Evolutionary conservation across 805 yeast species (phyloP), one percentile per base, ranked within the genome.

Genomic region (Hanseniaspora singularis): DNA sequence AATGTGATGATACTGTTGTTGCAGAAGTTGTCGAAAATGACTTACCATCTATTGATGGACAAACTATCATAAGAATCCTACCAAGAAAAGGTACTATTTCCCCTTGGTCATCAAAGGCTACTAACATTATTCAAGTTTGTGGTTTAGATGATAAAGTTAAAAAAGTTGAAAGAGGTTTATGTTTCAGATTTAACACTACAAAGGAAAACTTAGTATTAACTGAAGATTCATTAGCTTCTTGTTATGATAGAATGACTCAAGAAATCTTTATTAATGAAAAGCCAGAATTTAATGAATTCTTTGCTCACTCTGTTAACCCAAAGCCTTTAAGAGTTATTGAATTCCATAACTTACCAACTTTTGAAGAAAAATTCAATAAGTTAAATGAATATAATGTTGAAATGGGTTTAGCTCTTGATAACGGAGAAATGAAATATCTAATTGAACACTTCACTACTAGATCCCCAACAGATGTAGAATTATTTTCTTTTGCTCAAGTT

Each of bases 31-130:
- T 55, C 20, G 46, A 57, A 8, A 52, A 51, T 32, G 46, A 53
- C 18, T 14, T 23, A 7, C 50, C 60, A 22, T 56, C 66, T 20
- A 44, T 62, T 11, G 60, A 64, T 20, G 51, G 54, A 16, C 51
- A 58, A 19, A 55, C 61, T 39, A 66, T 87, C 53, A 65, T 89
- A 39, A 73, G 94, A 61, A 72, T 92, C 44, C 70, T 87, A 44
- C 98, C 99, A 37, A 77, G 97, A 63, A 69, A 87, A 7, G 98
- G 98, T 51, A 92, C 98, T 11, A 89, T 92, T 54, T 88, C 97
- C 22, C 97, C 98, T 28, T 92, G 99, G 99, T 85, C 96, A 9
- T 88, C 97, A 12, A 92, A 92, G 67, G 99, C 99, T 23, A 88
- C 98, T 33, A 89, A 92, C 65, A 92, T 92, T 54, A 74, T 88